Base-by-base conservation (phyloP, 768 basidiomycete genomes). In the Leccinum imitatum region DNA sequence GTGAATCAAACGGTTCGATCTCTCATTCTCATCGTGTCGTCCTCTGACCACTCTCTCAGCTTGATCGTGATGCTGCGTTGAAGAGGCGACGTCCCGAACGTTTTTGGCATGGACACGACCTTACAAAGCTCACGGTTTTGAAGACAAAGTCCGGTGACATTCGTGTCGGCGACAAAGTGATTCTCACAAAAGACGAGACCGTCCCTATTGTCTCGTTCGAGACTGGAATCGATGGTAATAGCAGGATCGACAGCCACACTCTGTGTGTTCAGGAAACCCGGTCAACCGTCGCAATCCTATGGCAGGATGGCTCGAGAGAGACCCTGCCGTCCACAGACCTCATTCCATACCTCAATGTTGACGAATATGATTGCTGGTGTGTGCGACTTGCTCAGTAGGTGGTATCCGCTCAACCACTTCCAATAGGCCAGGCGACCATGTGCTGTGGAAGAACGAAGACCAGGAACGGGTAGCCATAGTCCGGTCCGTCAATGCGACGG, bases 291-390 rank as follows among this genome's bases (percentile, higher is more conserved):
- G 81, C 83, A 27, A 78, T 98, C 33, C 71, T 95, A 11, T 98
- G 95, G 95, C 95, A 97, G 77, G 87, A 93, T 70, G 94, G 93
- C 23, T 80, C 78, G 19, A 77, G 72, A 53, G 90, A 93, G 73
- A 80, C 77, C 3, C 57, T 89, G 41, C 79, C 75, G 50, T 82
- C 91, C 23, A 82, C 79, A 10, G 80, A 86, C 21, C 75, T 95
- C 19, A 85, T 95, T 47, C 93, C 93, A 3, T 90, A 95, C 69
- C 71, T 89, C 54, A 92, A 92, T 61, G 84, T 93, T 10, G 95
- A 96, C 71, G 95, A 97, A 74, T 92, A 91, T 71, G 95, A 93
- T 70, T 92, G 88, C 72, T 95, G 91, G 90, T 91, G 64, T 67
- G 87, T 73, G 30, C 23, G 13, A 10, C 11, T 54, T 48, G 4